Evolutionary conservation across 2,329 filamentous ascomycete species (phyloP).

Genomic region (Periconia sp.): DNA sequence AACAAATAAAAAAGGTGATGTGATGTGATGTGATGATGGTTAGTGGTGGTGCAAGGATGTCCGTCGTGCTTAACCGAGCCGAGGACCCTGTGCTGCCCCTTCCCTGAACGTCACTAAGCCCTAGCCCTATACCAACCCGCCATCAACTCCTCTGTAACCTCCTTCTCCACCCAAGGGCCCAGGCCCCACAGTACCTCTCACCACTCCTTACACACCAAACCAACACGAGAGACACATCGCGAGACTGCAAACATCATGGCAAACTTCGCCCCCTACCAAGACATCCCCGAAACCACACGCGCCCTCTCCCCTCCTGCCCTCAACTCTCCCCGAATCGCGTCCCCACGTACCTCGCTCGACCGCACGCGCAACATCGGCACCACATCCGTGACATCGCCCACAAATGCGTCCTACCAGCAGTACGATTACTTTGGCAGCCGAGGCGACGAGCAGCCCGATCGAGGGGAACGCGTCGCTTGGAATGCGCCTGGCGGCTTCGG

Average conservation of each 20-base stretch:
- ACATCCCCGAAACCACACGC: conserved; percentile 81
- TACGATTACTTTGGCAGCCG: conserved; percentile 42
- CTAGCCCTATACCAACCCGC: neutral
- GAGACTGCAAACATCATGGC: conserved; percentile 21
- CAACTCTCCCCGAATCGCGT: conserved; percentile 55
- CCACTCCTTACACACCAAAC: neutral
- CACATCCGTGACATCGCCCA: conserved; percentile 30
- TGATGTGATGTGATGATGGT: too few relatives aligned
- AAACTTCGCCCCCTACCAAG: conserved; percentile 95
- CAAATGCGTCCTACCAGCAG: conserved; percentile 40
- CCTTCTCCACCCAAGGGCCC: neutral
- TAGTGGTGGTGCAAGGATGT: neutral
- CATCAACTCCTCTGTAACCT: neutral
- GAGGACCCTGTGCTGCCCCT: neutral
- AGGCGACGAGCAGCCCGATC: neutral
- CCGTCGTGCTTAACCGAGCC: neutral
- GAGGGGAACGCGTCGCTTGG: conserved; percentile 33
- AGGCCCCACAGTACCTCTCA: neutral
- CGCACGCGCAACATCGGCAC: conserved; percentile 33
- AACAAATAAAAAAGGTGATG: too few relatives aligned
- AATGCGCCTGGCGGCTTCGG: conserved; percentile 25
- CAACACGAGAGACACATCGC: neutral
- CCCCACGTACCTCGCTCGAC: conserved; percentile 41
- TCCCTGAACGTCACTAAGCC: neutral
- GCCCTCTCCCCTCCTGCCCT: conserved; percentile 70